A percentile compares a stretch with the other conserved stretches of the same genome.
Conservation (phyloP, 2,329 filamentous ascomycete genomes). For the Aspergillus aculeatinus region DNA sequence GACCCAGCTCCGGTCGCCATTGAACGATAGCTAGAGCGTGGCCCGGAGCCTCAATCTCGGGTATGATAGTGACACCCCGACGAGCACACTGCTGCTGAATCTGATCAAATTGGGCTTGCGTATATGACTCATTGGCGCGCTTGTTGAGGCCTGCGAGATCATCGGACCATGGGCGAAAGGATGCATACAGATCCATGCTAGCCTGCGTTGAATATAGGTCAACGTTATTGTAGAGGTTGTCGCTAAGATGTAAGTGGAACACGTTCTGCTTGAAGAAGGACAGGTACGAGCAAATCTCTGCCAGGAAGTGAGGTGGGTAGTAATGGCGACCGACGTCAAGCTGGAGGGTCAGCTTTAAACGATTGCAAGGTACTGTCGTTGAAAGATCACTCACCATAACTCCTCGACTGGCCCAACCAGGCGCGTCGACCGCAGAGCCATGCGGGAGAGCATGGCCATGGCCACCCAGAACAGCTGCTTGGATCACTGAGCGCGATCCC, state of each 20-base stretch:
- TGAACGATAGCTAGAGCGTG: slow-evolving; percentile 56
- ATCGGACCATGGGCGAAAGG: slow-evolving; percentile 55
- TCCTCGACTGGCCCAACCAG: slow-evolving; percentile 52
- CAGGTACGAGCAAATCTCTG: slow-evolving; percentile 56
- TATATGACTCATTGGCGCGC: slow-evolving; percentile 55
- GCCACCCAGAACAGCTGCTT: slow-evolving; percentile 42
- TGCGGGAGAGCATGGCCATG: slow-evolving; percentile 39
- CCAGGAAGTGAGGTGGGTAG: slow-evolving; percentile 53
- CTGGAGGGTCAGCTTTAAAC: slow-evolving; percentile 28
- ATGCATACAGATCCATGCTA: slow-evolving; percentile 50
- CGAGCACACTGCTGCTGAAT: slow-evolving; percentile 52
- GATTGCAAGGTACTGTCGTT: too few relatives aligned
- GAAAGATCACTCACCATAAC: slow-evolving; percentile 35
- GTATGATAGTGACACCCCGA: slow-evolving; percentile 56
- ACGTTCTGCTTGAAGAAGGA: slow-evolving; percentile 60
- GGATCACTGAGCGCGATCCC: slow-evolving; percentile 55
- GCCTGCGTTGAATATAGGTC: slow-evolving; percentile 47
- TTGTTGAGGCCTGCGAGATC: slow-evolving; percentile 52
- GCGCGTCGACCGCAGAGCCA: slow-evolving; percentile 48
- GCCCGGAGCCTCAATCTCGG: slow-evolving; percentile 58
- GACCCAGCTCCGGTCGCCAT: slow-evolving; percentile 56
- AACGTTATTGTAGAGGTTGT: slow-evolving; percentile 48
- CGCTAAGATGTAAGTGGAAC: slow-evolving; percentile 57
- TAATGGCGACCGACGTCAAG: slow-evolving; percentile 53
- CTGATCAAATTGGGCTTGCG: slow-evolving; percentile 47